phyloP scores from a whole-genome alignment of 306 rosid genomes.

The Acacia acuminata region DNA sequence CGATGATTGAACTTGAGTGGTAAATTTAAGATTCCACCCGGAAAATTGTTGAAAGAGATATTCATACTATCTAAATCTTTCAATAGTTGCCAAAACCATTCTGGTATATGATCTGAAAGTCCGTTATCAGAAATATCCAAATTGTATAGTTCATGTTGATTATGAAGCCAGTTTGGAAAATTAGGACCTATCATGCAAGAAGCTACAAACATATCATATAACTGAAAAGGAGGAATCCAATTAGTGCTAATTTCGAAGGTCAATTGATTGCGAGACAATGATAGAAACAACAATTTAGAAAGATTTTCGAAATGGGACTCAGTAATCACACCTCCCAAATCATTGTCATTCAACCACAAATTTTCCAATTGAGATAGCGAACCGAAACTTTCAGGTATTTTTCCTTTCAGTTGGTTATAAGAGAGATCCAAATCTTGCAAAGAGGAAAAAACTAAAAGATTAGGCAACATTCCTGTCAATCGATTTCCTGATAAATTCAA shows the following conservation, averaged over 20 bases:
- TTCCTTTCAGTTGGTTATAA: background rate
- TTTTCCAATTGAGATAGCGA: background rate
- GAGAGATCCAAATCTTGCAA: background rate
- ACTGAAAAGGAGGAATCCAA: conserved; percentile 32
- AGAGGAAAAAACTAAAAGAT: background rate
- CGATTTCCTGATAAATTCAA: background rate
- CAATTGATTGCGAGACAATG: background rate
- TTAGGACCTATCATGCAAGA: conserved; percentile 28
- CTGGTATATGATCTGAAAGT: conserved; percentile 6
- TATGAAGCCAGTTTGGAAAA: conserved; percentile 22
- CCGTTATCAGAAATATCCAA: background rate
- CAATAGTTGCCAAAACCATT: conserved; percentile 15
- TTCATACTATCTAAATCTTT: no score
- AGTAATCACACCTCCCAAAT: background rate
- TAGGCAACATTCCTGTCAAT: background rate
- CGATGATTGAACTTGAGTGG: background rate
- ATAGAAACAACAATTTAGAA: accelerated
- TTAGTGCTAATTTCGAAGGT: background rate
- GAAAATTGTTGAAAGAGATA: background rate
- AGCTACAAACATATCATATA: accelerated
- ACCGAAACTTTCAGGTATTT: background rate
- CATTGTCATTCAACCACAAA: background rate
- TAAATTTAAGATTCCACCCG: background rate
- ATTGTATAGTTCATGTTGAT: accelerated
- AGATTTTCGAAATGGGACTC: conserved; percentile 9